Percentiles rank a stretch among this genome's conserved stretches.
These are phyloP conservation scores for Neonectria faginata DNA, from an alignment of 2,329 filamentous ascomycete species.

Conservation along the genomic window DNA sequence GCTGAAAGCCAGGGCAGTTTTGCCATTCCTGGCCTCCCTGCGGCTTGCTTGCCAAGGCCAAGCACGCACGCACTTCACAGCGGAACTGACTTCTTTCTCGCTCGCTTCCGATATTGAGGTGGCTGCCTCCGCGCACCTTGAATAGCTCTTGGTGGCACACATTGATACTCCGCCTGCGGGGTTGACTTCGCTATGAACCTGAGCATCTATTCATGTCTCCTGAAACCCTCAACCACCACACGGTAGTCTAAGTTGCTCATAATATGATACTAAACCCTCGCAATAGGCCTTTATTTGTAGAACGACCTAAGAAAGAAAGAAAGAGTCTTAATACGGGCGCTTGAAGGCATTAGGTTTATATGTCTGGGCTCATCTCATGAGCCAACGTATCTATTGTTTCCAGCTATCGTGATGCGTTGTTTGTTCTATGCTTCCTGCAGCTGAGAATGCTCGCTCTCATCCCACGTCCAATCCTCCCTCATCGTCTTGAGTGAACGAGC, in stretches of 20 bases:
- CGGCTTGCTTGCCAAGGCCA: too few relatives aligned
- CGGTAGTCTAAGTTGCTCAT: background rate
- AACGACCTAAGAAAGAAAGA: too few relatives aligned
- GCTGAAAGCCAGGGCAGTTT: constrained; percentile 10
- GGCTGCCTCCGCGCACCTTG: background rate
- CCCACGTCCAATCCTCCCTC: background rate
- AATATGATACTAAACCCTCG: background rate
- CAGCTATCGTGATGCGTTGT: too few relatives aligned
- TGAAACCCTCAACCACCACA: background rate
- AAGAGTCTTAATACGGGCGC: background rate
- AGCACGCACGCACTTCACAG: background rate
- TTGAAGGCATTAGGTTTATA: background rate
- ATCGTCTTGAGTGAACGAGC: constrained; percentile 74
- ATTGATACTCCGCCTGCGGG: background rate
- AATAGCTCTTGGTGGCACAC: background rate
- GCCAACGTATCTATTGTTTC: background rate
- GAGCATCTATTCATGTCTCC: background rate
- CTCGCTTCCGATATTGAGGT: background rate
- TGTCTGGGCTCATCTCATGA: background rate
- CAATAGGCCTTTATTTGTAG: background rate
- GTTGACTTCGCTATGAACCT: too few relatives aligned
- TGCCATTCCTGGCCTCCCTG: background rate
- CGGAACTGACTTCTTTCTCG: background rate
- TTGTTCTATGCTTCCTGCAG: too few relatives aligned
- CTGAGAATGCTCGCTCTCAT: too few relatives aligned